Evolutionary conservation across 495 filamentous ascomycete species (phyloP).

Genomic region (Lasiosphaeria miniovina): DNA sequence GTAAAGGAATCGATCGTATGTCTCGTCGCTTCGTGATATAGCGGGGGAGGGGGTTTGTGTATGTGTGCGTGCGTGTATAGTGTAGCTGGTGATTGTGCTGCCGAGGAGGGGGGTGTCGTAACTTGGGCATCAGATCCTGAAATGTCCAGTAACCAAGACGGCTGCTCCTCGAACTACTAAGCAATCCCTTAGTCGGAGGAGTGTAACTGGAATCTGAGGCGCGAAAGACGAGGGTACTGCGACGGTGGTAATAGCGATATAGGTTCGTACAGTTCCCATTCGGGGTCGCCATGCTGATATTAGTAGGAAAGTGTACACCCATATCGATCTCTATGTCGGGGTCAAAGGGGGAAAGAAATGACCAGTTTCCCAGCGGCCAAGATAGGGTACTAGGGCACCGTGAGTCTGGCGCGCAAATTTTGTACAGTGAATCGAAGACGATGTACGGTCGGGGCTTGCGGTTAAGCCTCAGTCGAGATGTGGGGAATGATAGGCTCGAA

Average conservation of each 20-base stretch:
- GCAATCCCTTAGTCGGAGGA: background rate
- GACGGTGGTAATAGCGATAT: background rate
- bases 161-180: slow-evolving; percentile 1
- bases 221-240: background rate
- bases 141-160: slow-evolving; percentile 19
- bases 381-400: too few relatives aligned
- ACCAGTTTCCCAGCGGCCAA: too few relatives aligned
- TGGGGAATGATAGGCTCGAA: slow-evolving; percentile 28
- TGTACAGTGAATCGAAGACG: slow-evolving; percentile 20
- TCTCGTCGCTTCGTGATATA: slow-evolving; percentile 27
- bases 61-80: background rate
- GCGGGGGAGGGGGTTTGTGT: background rate
- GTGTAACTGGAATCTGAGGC: background rate
- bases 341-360: too few relatives aligned
- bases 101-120: background rate
- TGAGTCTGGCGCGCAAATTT: background rate
- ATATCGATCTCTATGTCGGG: background rate
- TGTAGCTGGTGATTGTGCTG: too few relatives aligned
- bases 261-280: background rate
- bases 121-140: slow-evolving; percentile 17
- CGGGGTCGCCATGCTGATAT: background rate
- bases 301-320: slow-evolving; percentile 3
- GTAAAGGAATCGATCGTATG: slow-evolving; percentile 15
- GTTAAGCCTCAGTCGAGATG: slow-evolving; percentile 33
- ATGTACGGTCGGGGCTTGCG: background rate